Base-by-base conservation (phyloP, 768 basidiomycete species). In the Lanmaoa rubissima region DNA sequence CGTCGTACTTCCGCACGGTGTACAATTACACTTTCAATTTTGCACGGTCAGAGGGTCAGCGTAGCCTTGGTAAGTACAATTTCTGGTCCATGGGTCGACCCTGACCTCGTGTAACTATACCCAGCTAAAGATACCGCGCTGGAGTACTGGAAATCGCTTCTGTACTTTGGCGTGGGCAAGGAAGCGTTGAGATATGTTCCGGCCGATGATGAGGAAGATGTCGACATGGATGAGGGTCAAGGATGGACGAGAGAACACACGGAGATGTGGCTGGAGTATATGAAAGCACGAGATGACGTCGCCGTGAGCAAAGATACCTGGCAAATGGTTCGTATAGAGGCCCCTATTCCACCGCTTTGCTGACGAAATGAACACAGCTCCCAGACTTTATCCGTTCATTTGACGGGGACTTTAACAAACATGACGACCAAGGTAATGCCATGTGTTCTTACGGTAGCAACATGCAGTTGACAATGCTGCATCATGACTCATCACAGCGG, bases 271-370 rank as follows among this genome's bases (percentile, higher is more conserved):
- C 83, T 87, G 64, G 84, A 87, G n/a, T 95, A 84, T 69, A 70
- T 94, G 69, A 59, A 48, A 9, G 75, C 80, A 66, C 86, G 82
- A 61, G 85, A 84, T 1, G 77, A 77, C 21, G 88, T 88, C 67
- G 92, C 90, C 5, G 80, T 95, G 34, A 93, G 90, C 74, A 91
- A 89, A 73, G 92, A 93, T 73, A 90, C 89, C 17, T 94, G 92
- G 92, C 72, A 78, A 50, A 93, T 94, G 91, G 92, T 90, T 48
- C 42, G 85, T 58, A 21, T 19, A 11, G 38, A 3, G 35, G 73
- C 46, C 38, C 31, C 51, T 50, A 36, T 47, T 28, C 39, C 34
- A 32, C 46, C 16, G 45, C 48, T 16, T 9, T 19, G 46, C 57
- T 63, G 52, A 64, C 43, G 21, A 17, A 39, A 50, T 32, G 53